These are phyloP conservation scores for Beta corolliflora DNA, from an alignment of 179 eudicot genomes.

Conservation along the genomic window DNA sequence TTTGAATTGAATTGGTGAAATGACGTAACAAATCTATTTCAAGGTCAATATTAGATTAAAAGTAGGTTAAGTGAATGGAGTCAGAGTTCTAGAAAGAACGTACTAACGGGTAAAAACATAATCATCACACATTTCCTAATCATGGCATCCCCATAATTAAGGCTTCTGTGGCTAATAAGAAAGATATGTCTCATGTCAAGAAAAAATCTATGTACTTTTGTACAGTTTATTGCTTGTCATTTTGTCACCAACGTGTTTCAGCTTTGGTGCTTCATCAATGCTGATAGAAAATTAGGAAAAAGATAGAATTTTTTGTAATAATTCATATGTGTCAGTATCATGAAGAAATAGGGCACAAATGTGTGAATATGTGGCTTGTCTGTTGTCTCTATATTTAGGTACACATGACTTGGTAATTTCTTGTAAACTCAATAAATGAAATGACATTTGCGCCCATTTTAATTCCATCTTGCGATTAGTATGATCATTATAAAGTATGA, in stretches of 20 bases:
- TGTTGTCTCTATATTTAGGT: no score
- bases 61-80: slow-evolving; percentile 23
- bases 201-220: background rate
- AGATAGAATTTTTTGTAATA: no score
- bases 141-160: background rate
- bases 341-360: no score
- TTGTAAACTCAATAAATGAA: no score
- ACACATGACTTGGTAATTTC: no score
- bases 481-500: no score
- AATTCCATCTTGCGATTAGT: no score
- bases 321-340: no score
- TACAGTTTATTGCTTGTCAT: background rate
- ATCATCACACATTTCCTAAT: slow-evolving; percentile 15
- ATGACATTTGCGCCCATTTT: no score
- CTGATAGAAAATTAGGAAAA: no score
- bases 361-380: no score
- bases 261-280: background rate
- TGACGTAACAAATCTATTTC: background rate
- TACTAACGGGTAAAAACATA: background rate
- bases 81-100: background rate
- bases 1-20: background rate
- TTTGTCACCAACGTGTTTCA: background rate
- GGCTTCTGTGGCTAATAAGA: background rate
- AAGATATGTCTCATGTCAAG: background rate
- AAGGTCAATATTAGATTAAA: background rate